Evolutionary conservation across 2,329 filamentous ascomycete genomes (phyloP).

Genomic region (Claviceps monticola): DNA sequence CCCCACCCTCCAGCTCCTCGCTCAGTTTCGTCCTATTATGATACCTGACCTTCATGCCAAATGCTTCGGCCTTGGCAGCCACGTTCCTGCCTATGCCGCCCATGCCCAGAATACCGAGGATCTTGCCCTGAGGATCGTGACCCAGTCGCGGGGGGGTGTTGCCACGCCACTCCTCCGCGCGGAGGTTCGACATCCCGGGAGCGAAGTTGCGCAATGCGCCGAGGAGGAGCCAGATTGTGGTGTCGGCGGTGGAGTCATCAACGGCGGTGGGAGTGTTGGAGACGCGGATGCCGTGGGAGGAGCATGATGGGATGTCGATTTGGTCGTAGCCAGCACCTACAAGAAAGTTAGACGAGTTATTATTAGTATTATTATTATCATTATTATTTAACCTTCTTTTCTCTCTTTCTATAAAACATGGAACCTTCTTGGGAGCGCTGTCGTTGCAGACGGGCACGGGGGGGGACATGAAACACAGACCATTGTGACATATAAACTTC

Average conservation of each 20-base stretch:
- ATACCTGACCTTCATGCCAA: slow-evolving; percentile 65
- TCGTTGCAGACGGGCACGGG: background rate
- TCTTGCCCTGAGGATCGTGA: slow-evolving; percentile 66
- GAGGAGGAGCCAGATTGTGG: slow-evolving; percentile 66
- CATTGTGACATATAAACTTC: slow-evolving; percentile 47
- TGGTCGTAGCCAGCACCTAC: slow-evolving; percentile 75
- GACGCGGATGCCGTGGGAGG: slow-evolving; percentile 49
- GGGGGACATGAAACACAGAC: slow-evolving; percentile 18
- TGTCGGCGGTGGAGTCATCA: slow-evolving; percentile 72
- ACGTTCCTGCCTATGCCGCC: slow-evolving; percentile 71
- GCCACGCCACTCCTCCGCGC: slow-evolving; percentile 56
- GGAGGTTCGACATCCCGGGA: slow-evolving; percentile 48
- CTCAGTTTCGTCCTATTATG: slow-evolving; percentile 53
- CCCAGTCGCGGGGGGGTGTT: slow-evolving; percentile 40
- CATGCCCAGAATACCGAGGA: slow-evolving; percentile 73
- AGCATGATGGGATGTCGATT: slow-evolving; percentile 60
- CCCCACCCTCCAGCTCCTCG: slow-evolving; percentile 40
- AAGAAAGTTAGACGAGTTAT: background rate
- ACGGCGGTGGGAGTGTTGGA: slow-evolving; percentile 74
- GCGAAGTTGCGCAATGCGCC: slow-evolving; percentile 67
- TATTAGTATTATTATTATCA: background rate
- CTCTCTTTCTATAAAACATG: background rate
- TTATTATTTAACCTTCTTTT: background rate
- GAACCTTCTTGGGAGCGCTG: too few species aligned
- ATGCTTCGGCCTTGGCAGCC: slow-evolving; percentile 57